Percentiles rank a stretch among this genome's conserved stretches.
Conservation (phyloP, 164 flowering plant species). For the Litsea cubeba region DNA sequence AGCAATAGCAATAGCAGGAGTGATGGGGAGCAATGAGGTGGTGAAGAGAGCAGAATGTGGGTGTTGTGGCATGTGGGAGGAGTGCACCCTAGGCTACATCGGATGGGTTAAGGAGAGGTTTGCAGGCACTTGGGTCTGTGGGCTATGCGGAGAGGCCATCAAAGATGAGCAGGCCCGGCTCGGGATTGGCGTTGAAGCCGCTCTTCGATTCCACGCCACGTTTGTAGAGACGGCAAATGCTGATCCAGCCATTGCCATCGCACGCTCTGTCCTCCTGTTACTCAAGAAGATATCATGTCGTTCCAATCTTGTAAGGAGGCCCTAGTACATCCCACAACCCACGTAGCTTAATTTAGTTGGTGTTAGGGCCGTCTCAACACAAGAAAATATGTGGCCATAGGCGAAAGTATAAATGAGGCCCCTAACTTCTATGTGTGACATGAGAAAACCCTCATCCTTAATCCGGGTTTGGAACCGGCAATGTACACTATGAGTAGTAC, state of each 20-base stretch:
- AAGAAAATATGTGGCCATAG: too few relatives aligned
- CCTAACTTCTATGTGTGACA: too few relatives aligned
- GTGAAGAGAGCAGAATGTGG: constrained; percentile 21
- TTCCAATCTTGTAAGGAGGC: constrained; percentile 2
- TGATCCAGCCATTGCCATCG: constrained; percentile 13
- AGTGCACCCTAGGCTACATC: constrained; percentile 22
- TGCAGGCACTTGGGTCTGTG: constrained; percentile 23
- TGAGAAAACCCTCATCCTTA: too few relatives aligned
- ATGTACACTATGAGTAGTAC: too few relatives aligned
- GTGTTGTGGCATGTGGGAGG: constrained; percentile 26
- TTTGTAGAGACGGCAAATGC: constrained; percentile 10
- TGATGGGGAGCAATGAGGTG: constrained; percentile 10
- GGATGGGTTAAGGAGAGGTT: constrained; percentile 20
- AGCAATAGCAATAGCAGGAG: not conserved
- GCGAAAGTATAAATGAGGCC: too few relatives aligned
- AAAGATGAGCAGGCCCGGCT: constrained; percentile 25
- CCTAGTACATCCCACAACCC: too few relatives aligned
- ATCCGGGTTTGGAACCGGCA: too few relatives aligned
- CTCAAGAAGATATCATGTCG: constrained; percentile 19
- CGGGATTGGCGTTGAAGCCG: constrained; percentile 19
- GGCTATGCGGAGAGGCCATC: constrained; percentile 25
- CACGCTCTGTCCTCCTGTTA: constrained; percentile 14
- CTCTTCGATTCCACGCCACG: constrained; percentile 15
- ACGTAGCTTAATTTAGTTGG: not conserved
- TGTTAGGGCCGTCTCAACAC: too few relatives aligned